Conservation (phyloP, 495 filamentous ascomycete species). For the Penicillium macrosclerotiorum region DNA sequence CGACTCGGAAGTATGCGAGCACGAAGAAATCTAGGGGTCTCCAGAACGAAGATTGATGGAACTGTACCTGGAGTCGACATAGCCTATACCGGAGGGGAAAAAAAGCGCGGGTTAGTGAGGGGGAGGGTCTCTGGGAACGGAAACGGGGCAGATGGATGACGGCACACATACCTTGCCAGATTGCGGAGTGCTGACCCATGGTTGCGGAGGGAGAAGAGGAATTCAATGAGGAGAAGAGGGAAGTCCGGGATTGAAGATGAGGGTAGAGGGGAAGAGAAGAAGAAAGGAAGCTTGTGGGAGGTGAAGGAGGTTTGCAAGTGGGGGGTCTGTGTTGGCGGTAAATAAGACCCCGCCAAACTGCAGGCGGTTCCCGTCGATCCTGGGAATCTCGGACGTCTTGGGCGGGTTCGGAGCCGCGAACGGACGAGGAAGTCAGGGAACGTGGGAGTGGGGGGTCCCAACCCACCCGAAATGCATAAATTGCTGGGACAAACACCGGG, state of each 20-base stretch:
- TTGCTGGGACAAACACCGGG: too few relatives aligned
- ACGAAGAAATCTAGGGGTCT: not conserved
- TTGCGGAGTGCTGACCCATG: conserved; percentile 41
- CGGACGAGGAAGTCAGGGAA: too few relatives aligned
- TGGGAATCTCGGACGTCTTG: too few relatives aligned
- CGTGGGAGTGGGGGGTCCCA: too few relatives aligned
- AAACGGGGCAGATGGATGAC: conserved; percentile 15
- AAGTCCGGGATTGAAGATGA: conserved; percentile 29
- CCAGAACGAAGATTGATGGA: too few relatives aligned
- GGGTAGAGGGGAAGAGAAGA: conserved; percentile 12
- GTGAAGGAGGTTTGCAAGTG: conserved; percentile 24
- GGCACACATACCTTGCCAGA: conserved; percentile 54
- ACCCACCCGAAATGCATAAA: too few relatives aligned
- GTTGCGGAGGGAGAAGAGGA: conserved; percentile 19
- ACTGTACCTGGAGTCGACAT: conserved; percentile 64
- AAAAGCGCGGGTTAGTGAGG: conserved; percentile 21
- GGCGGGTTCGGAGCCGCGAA: too few relatives aligned
- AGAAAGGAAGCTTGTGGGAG: conserved; percentile 25
- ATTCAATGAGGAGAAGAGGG: conserved; percentile 16
- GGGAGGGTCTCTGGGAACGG: conserved; percentile 8
- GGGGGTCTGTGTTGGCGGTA: conserved; percentile 33
- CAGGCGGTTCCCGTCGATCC: conserved; percentile 13
- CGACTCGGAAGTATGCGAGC: not conserved
- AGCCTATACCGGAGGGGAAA: conserved; percentile 43
- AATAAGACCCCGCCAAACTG: conserved; percentile 26